Percentiles rank a stretch among this genome's conserved stretches.
phyloP scores from a whole-genome alignment of 192 early-diverging fungal genomes.

The Glomus cerebriforme region DNA sequence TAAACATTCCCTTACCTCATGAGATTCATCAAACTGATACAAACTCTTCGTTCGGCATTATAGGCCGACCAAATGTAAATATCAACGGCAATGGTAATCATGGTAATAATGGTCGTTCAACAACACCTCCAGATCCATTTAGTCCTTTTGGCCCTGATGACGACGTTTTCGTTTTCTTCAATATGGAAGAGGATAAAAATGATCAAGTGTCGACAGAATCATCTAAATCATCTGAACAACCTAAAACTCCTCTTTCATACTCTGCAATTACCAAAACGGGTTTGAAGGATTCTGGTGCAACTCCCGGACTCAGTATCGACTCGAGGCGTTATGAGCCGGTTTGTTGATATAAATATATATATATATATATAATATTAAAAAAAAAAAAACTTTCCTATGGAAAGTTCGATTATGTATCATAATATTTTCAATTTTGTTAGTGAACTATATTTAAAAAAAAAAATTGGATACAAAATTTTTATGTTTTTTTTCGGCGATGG shows the following conservation, averaged over 20 bases:
- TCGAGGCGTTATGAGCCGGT: slow-evolving; percentile 34
- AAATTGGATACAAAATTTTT: slow-evolving; percentile 28
- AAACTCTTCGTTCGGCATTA: not conserved
- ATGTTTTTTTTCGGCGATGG: not conserved
- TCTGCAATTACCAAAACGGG: slow-evolving; percentile 33
- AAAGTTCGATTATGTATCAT: slow-evolving; percentile 8
- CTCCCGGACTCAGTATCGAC: slow-evolving; percentile 33
- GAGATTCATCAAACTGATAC: not conserved
- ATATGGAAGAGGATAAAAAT: slow-evolving; percentile 30
- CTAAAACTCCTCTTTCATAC: slow-evolving; percentile 29
- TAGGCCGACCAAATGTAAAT: not conserved
- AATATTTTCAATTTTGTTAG: slow-evolving; percentile 4
- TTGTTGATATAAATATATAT: slow-evolving; percentile 25
- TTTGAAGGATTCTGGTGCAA: slow-evolving; percentile 33
- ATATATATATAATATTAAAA: not conserved
- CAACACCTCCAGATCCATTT: slow-evolving; percentile 16
- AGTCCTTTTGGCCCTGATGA: slow-evolving; percentile 23
- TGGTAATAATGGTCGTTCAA: not conserved
- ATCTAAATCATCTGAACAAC: slow-evolving; percentile 2
- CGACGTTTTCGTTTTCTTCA: not conserved
- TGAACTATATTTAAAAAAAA: slow-evolving; percentile 15
- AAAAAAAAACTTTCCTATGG: not conserved
- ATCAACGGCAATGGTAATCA: not conserved
- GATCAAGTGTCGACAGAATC: not conserved
- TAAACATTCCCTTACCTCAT: slow-evolving; percentile 29